Percentiles rank a stretch among this genome's conserved stretches.
These are phyloP conservation scores for Mycena venus DNA, from an alignment of 768 basidiomycete genomes.

Conservation along the genomic window DNA sequence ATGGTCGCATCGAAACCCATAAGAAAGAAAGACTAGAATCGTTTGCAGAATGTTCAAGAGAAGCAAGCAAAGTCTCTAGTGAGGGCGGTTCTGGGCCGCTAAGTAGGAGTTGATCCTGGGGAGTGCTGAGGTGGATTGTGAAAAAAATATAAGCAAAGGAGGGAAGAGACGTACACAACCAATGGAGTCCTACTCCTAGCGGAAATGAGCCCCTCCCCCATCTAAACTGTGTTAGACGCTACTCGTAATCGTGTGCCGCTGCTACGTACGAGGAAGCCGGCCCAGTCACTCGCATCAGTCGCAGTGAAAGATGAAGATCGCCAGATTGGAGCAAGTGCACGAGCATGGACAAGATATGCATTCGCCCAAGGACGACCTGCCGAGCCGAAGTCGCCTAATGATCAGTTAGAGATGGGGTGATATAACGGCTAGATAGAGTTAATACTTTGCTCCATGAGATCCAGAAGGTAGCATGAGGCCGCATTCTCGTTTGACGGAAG, in stretches of 20 bases:
- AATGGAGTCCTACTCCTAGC: background rate
- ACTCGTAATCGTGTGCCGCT: too few species aligned
- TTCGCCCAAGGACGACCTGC: constrained; percentile 14
- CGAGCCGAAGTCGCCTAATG: background rate
- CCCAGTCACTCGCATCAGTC: background rate
- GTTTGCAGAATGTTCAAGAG: background rate
- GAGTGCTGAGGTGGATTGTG: background rate
- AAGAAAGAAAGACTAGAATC: background rate
- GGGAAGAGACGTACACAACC: background rate
- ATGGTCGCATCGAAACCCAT: background rate
- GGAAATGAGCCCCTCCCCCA: constrained; percentile 5
- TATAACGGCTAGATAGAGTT: background rate
- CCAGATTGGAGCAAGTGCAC: constrained; percentile 6
- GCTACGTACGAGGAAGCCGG: background rate
- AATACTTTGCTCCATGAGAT: constrained; percentile 19
- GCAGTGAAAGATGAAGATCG: background rate
- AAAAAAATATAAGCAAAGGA: background rate
- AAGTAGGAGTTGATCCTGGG: constrained; percentile 15
- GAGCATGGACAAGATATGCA: constrained; percentile 12
- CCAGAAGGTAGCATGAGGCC: constrained; percentile 16
- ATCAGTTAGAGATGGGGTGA: background rate
- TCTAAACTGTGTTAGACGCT: background rate
- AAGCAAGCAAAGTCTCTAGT: background rate
- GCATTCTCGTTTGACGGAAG: constrained; percentile 21
- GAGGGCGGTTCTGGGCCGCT: constrained; percentile 9